These are phyloP conservation scores for Nothophaeocryptopus gaeumannii DNA, from an alignment of 2,329 filamentous ascomycete genomes.

Conservation along the genomic window DNA sequence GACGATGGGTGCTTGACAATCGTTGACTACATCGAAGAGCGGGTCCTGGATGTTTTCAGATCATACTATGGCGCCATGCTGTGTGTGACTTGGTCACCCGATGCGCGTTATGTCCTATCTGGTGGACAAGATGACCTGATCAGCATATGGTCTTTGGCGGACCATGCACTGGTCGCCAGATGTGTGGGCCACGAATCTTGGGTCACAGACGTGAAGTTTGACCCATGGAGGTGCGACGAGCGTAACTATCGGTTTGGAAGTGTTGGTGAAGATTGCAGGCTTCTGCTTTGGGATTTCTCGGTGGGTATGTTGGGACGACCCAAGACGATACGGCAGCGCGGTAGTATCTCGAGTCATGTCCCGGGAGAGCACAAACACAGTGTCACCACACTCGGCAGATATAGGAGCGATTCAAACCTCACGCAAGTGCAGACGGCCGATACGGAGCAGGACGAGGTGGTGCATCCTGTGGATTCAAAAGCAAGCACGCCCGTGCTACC, in stretches of 20 bases:
- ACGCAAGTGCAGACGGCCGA: constrained; percentile 44
- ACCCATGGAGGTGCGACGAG: constrained; percentile 95
- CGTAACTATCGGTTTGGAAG: constrained; percentile 94
- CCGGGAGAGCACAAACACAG: constrained; percentile 44
- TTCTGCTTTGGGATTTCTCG: constrained; percentile 96
- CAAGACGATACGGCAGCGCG: constrained; percentile 61
- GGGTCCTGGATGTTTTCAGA: constrained; percentile 80
- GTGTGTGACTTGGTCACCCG: constrained; percentile 95
- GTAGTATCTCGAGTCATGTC: constrained; percentile 53
- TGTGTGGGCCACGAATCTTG: constrained; percentile 95
- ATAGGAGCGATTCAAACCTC: constrained; percentile 69
- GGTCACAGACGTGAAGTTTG: constrained; percentile 91
- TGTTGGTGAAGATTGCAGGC: constrained; percentile 86
- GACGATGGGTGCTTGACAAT: constrained; percentile 88
- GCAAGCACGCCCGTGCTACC: constrained; percentile 80
- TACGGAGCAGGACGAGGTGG: constrained; percentile 56
- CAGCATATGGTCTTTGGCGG: constrained; percentile 88
- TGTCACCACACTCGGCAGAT: constrained; percentile 54
- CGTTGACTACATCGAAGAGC: constrained; percentile 87
- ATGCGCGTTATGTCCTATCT: constrained; percentile 91
- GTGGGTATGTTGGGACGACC: constrained; percentile 94
- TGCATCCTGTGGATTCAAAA: constrained; percentile 81
- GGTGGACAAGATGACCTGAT: constrained; percentile 95
- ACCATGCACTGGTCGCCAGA: constrained; percentile 79
- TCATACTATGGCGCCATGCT: constrained; percentile 92